Percentiles rank a stretch among this genome's conserved stretches.
Evolutionary conservation across 148 eudicot genomes (phyloP).

Genomic region (Cornus suecica): DNA sequence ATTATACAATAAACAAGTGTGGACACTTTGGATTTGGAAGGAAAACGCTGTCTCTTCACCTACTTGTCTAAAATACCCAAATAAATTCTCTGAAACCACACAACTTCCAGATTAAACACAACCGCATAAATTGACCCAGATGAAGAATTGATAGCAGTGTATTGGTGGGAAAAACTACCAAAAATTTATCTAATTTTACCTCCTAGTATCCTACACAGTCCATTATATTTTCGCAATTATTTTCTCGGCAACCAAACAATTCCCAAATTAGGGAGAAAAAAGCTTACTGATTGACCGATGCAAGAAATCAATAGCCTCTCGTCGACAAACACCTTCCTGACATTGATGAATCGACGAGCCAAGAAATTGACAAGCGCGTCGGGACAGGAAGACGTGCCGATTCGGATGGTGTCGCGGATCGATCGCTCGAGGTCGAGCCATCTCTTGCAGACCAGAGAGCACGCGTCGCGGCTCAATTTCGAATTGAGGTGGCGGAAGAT

Average conservation of each 20-base stretch:
- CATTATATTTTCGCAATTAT: neutral
- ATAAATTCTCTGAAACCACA: no score
- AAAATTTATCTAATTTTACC: neutral
- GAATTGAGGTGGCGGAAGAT: constrained; percentile 42
- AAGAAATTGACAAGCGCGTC: constrained; percentile 39
- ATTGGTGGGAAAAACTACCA: neutral
- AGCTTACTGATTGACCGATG: constrained; percentile 27
- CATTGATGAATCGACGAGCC: constrained; percentile 42
- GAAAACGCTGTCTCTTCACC: no score
- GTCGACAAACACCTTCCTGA: constrained; percentile 42
- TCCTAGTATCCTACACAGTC: neutral
- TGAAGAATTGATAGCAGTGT: no score
- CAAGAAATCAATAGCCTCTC: constrained; percentile 47
- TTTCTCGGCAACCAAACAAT: neutral
- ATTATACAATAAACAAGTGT: no score
- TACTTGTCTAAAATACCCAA: no score
- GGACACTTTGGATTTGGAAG: no score
- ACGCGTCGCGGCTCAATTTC: constrained; percentile 55
- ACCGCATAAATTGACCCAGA: no score
- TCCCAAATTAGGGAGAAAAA: neutral
- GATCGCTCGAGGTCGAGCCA: constrained; percentile 63
- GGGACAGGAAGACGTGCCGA: constrained; percentile 64
- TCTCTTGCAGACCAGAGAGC: constrained; percentile 65
- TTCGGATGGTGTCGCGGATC: constrained; percentile 58
- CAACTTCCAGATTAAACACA: no score